These are phyloP conservation scores for Meira nashicola DNA, from an alignment of 1,284 basidiomycete genomes.

Conservation along the genomic window DNA sequence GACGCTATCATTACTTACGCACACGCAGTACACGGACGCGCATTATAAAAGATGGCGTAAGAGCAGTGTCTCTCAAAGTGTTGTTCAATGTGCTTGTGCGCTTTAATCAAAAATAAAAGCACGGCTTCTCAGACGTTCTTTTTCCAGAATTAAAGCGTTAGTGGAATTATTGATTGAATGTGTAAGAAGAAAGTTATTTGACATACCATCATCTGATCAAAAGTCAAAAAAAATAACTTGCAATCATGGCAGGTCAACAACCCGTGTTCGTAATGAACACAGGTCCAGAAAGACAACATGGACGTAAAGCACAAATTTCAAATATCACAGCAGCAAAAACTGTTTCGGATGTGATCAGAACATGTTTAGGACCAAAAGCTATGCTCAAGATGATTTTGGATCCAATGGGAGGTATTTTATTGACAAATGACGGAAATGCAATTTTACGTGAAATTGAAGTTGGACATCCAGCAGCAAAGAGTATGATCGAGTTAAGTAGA, in stretches of 20 bases:
- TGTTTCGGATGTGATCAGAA: slow-evolving; percentile 96
- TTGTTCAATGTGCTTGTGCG: no score
- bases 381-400: slow-evolving; percentile 99
- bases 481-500: slow-evolving; percentile 95
- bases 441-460: slow-evolving; percentile 97
- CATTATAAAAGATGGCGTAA: no score
- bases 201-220: no score
- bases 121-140: no score
- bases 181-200: no score
- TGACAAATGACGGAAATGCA: slow-evolving; percentile 97
- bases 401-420: slow-evolving; percentile 51
- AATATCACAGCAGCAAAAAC: slow-evolving; percentile 99
- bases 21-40: no score
- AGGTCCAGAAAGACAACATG: slow-evolving; percentile 84
- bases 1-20: no score
- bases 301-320: slow-evolving; percentile 90
- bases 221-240: no score
- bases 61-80: no score
- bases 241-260: slow-evolving; percentile 47
- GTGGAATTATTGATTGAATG: no score
- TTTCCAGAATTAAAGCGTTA: no score
- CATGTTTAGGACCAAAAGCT: slow-evolving; percentile 92
- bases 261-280: slow-evolving; percentile 60
- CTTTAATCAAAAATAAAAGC: no score
- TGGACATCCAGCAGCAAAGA: slow-evolving; percentile 95